Base-by-base conservation (phyloP, 2,329 filamentous ascomycete species). In the Zalaria obscura region DNA sequence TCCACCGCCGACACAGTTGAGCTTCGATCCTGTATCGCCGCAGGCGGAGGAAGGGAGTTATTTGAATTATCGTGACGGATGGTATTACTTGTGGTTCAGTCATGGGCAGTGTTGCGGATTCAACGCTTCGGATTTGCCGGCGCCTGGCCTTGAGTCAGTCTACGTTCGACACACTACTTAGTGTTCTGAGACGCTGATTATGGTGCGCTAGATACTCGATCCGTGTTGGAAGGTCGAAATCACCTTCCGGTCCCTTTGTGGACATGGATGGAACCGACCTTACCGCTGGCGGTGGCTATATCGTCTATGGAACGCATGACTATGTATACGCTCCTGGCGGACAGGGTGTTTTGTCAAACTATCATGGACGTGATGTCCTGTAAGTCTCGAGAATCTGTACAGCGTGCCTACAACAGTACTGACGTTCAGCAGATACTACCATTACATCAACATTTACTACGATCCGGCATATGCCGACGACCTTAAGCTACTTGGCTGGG, bases 61-160 rank as follows among this genome's bases (percentile, higher is more conserved):
- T 47, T 63, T 80, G 50, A 73, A 70, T 48, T 65, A 72, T 49
- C 62, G 73, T 38, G 66, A 63, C 7, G 61, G 59, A 18, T 78
- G 71, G 52, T 81, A 76, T 54, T 83, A 80, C 51, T 63, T 82
- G 5, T 80, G 82, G 55, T 78, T 70, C 54, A 75, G 69, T 5
- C 62, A 63, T 1, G 79, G 78, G 1, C 65, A 62, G 27, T 83
- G 78, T 63, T 83, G 79, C 41, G 64, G 62, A 10, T 78, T 73
- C 48, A 70, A 78, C 47, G 55, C 38, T 11, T 55, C 53, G 0
- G 61, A 50, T 40, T 59, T 54, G 42, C 75, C 77, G 0, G 67
- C 73, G 0, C 38, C 63, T 0, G 78, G 77, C 4, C 60, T 62
- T 11, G 78, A 81, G 58, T 83, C 82, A 36, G 40, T 41, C 28